Evolutionary conservation across 352 stramenopile genomes (phyloP).

Genomic region (Phytophthora fragariae): DNA sequence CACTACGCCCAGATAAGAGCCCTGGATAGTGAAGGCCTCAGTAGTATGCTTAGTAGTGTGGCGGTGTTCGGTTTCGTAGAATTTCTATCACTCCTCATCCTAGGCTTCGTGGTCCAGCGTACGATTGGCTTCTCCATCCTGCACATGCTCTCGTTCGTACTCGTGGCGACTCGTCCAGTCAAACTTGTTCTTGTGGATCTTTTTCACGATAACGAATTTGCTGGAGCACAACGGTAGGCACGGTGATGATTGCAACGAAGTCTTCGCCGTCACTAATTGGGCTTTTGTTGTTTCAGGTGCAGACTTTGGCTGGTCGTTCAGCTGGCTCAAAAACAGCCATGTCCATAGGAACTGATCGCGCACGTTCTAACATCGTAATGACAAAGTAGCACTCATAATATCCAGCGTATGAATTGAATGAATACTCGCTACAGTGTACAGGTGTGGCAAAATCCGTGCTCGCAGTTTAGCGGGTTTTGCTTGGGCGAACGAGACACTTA

Average conservation of each 20-base stretch:
- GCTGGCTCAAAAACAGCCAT: not conserved
- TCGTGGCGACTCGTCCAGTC: not conserved
- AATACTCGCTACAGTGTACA: slow-evolving; percentile 19
- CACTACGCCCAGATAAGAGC: not conserved
- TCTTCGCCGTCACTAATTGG: not conserved
- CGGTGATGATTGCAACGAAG: not conserved
- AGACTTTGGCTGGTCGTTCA: not conserved
- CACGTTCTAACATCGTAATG: not conserved
- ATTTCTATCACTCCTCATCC: not conserved
- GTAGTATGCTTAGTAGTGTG: not conserved
- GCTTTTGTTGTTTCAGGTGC: not conserved
- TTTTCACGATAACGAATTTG: not conserved
- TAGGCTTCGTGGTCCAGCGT: not conserved
- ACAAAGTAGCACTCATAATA: not conserved
- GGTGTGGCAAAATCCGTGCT: too few species aligned
- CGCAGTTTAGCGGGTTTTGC: slow-evolving; percentile 17
- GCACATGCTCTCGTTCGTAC: not conserved
- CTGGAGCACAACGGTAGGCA: not conserved
- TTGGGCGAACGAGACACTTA: slow-evolving; percentile 44
- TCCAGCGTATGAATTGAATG: slow-evolving; percentile 11
- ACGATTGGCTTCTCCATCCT: not conserved
- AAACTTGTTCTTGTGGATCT: not conserved
- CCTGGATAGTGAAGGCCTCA: not conserved
- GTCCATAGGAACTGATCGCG: not conserved
- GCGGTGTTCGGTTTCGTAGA: not conserved